Conservation (phyloP, 257 asterid species). For the Penstemon barbatus region DNA sequence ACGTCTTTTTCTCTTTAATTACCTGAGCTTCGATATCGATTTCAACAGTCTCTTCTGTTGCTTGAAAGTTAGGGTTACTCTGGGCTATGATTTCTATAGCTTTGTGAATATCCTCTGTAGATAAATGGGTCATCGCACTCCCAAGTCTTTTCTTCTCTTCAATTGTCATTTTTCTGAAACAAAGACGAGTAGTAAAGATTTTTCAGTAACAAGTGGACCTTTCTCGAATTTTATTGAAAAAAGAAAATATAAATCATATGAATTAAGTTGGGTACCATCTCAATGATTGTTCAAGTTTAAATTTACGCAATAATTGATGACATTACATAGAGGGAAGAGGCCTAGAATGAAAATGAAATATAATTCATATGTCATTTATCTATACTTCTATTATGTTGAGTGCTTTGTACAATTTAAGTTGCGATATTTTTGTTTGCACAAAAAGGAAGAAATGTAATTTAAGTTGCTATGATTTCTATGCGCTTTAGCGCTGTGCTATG, state of each 20-base stretch:
- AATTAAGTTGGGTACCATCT: constrained; percentile 1
- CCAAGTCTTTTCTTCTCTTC: constrained; percentile 88
- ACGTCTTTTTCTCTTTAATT: background rate
- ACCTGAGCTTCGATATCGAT: constrained; percentile 90
- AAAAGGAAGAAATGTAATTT: too few species aligned
- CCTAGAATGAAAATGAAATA: background rate
- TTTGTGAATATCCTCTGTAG: constrained; percentile 69
- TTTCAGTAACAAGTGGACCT: background rate
- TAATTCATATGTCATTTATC: too few species aligned
- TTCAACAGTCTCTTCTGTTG: constrained; percentile 58
- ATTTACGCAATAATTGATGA: background rate
- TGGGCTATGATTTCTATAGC: constrained; percentile 72
- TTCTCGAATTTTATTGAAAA: background rate
- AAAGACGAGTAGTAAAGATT: background rate
- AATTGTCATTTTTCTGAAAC: constrained; percentile 68
- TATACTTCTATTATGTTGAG: too few species aligned
- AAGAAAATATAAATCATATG: background rate
- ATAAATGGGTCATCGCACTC: constrained; percentile 56
- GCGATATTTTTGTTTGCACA: too few species aligned
- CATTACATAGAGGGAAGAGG: too few species aligned
- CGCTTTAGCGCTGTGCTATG: too few species aligned
- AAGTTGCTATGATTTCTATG: too few species aligned
- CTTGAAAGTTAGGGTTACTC: constrained; percentile 57
- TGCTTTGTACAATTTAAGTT: too few species aligned
- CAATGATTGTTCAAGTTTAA: background rate